Base-by-base conservation (phyloP, 1,139 yeast species). In the Spathaspora sp. region DNA sequence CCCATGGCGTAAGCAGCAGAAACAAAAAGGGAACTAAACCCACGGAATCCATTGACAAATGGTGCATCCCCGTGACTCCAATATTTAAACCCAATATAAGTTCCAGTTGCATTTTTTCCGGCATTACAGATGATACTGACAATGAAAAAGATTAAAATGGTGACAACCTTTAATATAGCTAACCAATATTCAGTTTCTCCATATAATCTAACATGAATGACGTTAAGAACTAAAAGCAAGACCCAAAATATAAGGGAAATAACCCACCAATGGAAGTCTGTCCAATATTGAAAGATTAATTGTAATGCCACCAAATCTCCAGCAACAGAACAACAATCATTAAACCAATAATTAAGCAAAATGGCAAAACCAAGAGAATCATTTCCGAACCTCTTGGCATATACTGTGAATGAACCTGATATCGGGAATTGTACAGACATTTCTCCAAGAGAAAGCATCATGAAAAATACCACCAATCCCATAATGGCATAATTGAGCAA, bases 1-100 rank as follows among this genome's bases (percentile, higher is more conserved):
- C 88, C 88, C 56, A 76, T 82, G 6, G 88, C 84, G 61, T 81
- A 83, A 24, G 85, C 72, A 2, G 89, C 86, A 17, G 86, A 78
- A 15, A 66, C 74, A 47, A 72, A 72, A 9, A 67, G 59, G 23
- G 57, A 57, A 27, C 72, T 70, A 55, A 72, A 72, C 0, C 77
- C 77, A 44, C 60, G 55, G 53, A 72, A 67, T 1, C 76, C 76
- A 51, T 67, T 51, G 13, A 72, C 76, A 53, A 70, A 59, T 13
- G 77, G 77, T 15, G 76, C 75, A 48, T 70, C 75, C 2, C 70
- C 70, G 39, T 60, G 47, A 25, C 65, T 59, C 75, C 75, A 72
- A 51, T 61, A 64, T 43, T 57, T 63, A 59, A 72, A 72, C 1
- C 77, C 77, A 44, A 70, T 67, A 50, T 70, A 72, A 45, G 61